Conservation (phyloP, 2,329 filamentous ascomycete genomes). For the Xylariaceae sp. region DNA sequence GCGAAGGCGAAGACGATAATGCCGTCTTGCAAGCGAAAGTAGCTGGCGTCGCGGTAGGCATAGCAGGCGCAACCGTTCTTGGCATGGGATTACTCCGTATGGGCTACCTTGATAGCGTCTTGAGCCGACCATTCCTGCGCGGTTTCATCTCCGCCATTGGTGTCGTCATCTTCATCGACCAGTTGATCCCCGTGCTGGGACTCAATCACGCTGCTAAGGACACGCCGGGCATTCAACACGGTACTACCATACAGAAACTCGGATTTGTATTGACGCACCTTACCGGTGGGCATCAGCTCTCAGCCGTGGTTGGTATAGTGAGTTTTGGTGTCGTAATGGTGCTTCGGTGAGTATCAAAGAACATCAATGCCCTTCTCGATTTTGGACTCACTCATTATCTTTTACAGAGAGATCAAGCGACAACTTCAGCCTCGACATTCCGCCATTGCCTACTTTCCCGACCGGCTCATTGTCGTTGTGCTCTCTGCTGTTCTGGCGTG, state of each 20-base stretch:
- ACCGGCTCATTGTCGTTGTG: conserved; percentile 88
- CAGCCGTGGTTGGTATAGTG: conserved; percentile 72
- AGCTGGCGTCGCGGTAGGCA: conserved; percentile 83
- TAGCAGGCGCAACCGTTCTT: conserved; percentile 88
- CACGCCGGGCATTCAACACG: conserved; percentile 69
- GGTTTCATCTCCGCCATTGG: conserved; percentile 98
- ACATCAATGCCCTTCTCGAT: not conserved
- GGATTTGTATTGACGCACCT: conserved; percentile 74
- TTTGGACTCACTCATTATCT: conserved; percentile 6
- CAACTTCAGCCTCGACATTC: conserved; percentile 78
- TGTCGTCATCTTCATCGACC: conserved; percentile 93
- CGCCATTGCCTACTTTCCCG: conserved; percentile 83
- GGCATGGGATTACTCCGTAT: conserved; percentile 81
- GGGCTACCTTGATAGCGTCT: conserved; percentile 91
- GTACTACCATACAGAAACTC: conserved; percentile 84
- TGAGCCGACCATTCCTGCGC: conserved; percentile 87
- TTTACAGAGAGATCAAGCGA: conserved; percentile 73
- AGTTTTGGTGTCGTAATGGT: conserved; percentile 90
- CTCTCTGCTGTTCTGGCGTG: conserved; percentile 80
- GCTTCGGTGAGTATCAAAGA: conserved; percentile 62
- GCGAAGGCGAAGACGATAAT: conserved; percentile 66
- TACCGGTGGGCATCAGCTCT: conserved; percentile 70
- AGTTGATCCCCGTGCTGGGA: conserved; percentile 88
- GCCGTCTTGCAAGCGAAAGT: conserved; percentile 74
- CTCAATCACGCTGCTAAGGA: conserved; percentile 68